phyloP scores from a whole-genome alignment of 2,329 filamentous ascomycete genomes.

The Ophiognomonia clavigignenti-juglandacearum region DNA sequence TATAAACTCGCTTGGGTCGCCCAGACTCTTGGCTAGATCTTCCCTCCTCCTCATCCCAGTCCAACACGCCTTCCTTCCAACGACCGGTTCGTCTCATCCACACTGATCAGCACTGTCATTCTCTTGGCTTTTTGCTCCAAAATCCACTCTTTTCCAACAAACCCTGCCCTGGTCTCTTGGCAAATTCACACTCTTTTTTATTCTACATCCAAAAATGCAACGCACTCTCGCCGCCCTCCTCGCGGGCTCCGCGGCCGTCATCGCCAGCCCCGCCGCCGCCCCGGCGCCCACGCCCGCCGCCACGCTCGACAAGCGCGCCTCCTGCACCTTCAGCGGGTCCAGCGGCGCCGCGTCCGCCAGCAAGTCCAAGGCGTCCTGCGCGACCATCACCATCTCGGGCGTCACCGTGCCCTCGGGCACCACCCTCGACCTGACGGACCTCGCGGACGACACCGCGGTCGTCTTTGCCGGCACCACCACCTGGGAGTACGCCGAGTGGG shows the following conservation, averaged over 20 bases:
- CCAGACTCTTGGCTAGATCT: too few relatives aligned
- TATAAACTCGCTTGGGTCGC: too few relatives aligned
- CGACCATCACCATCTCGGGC: constrained; percentile 46
- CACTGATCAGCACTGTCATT: not conserved
- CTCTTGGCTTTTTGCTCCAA: not conserved
- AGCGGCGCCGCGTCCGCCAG: constrained; percentile 33
- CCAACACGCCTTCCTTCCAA: not conserved
- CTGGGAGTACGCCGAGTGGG: constrained; percentile 63
- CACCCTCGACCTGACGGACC: constrained; percentile 53
- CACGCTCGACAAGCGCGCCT: not conserved
- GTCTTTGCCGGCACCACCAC: constrained; percentile 63
- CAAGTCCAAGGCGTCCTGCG: constrained; percentile 44
- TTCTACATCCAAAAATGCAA: not conserved
- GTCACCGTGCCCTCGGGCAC: constrained; percentile 52
- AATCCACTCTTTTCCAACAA: not conserved
- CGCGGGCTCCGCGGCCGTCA: not conserved
- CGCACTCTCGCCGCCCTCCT: not conserved
- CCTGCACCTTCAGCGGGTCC: constrained; percentile 53
- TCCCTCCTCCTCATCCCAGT: too few relatives aligned
- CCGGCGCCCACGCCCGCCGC: not conserved
- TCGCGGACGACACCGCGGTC: constrained; percentile 47
- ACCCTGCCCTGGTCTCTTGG: not conserved
- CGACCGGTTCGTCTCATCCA: not conserved
- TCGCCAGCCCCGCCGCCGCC: not conserved
- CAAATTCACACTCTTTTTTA: not conserved